Evolutionary conservation across 306 rosid genomes (phyloP).

Genomic region (Citrullus amarus): DNA sequence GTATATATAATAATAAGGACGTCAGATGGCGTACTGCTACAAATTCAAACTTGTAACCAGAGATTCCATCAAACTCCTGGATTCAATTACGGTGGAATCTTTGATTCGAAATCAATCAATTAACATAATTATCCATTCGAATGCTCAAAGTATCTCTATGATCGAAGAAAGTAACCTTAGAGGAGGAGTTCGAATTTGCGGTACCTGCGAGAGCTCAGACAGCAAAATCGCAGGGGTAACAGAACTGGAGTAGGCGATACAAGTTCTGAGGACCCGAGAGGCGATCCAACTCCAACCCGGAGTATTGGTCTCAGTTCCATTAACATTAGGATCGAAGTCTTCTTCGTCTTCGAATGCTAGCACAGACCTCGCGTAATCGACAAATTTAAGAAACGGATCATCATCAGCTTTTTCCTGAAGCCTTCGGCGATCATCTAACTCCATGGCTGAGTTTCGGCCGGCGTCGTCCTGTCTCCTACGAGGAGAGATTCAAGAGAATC

Average conservation of each 20-base stretch:
- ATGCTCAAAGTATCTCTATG: background rate
- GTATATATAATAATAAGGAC: background rate
- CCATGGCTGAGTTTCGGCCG: slow-evolving; percentile 31
- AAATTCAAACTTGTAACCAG: background rate
- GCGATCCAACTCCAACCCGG: slow-evolving; percentile 80
- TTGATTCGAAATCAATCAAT: too few relatives aligned
- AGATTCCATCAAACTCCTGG: background rate
- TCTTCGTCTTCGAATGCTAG: slow-evolving; percentile 34
- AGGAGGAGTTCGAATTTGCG: background rate
- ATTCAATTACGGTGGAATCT: background rate
- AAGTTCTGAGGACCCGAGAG: slow-evolving; percentile 68
- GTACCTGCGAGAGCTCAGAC: slow-evolving; percentile 72
- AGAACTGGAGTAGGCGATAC: slow-evolving; percentile 69
- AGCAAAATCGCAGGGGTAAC: slow-evolving; percentile 81
- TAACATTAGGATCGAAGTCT: slow-evolving; percentile 22
- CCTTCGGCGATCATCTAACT: slow-evolving; percentile 20
- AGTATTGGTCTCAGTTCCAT: slow-evolving; percentile 14
- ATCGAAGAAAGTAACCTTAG: background rate
- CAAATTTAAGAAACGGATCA: slow-evolving; percentile 60
- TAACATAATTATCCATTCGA: background rate
- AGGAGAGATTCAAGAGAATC: background rate
- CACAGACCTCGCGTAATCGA: slow-evolving; percentile 53
- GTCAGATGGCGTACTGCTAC: background rate
- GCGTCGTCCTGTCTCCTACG: background rate
- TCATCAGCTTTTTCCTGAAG: slow-evolving; percentile 25